phyloP scores from a whole-genome alignment of 2,329 filamentous ascomycete genomes.

The Knoxdaviesia proteae region DNA sequence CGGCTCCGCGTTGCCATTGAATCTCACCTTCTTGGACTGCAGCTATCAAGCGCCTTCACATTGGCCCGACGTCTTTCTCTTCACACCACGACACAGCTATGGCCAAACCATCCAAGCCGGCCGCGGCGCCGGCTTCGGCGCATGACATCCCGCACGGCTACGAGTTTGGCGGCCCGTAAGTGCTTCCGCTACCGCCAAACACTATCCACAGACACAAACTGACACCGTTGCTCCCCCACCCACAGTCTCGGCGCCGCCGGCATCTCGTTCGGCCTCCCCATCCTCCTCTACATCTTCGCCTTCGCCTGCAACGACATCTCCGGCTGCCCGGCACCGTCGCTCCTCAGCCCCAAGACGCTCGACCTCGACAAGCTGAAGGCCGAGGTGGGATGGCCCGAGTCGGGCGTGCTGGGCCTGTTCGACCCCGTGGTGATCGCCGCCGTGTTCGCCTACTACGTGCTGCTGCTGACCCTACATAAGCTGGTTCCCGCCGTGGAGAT shows the following conservation, averaged over 20 bases:
- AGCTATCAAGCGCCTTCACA: too few relatives aligned
- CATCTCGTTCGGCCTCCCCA: constrained; percentile 62
- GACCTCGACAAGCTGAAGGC: constrained; percentile 51
- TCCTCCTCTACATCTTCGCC: constrained; percentile 57
- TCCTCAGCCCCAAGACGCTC: constrained; percentile 52
- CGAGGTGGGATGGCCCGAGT: constrained; percentile 61
- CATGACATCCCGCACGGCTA: constrained; percentile 19
- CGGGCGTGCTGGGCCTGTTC: constrained; percentile 49
- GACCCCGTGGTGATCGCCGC: constrained; percentile 50
- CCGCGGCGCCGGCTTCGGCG: constrained; percentile 7
- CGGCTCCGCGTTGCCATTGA: too few relatives aligned
- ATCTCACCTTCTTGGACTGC: too few relatives aligned
- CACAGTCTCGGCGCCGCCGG: constrained; percentile 50
- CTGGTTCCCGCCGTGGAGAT: constrained; percentile 54
- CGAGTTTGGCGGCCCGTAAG: constrained; percentile 31
- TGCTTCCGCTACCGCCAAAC: constrained; percentile 2
- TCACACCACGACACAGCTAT: constrained; percentile 7
- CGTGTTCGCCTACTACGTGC: constrained; percentile 55
- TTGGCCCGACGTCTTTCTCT: not conserved
- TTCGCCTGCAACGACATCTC: constrained; percentile 86
- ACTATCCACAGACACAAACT: not conserved
- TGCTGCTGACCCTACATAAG: constrained; percentile 55
- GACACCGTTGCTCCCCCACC: not conserved
- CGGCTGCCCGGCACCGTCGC: constrained; percentile 71
- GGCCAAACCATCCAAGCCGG: constrained; percentile 11